Evolutionary conservation across 1,284 basidiomycete species (phyloP), one percentile per base, ranked within the genome.

Genomic region (Pseudomicrostroma phylloplanum): DNA sequence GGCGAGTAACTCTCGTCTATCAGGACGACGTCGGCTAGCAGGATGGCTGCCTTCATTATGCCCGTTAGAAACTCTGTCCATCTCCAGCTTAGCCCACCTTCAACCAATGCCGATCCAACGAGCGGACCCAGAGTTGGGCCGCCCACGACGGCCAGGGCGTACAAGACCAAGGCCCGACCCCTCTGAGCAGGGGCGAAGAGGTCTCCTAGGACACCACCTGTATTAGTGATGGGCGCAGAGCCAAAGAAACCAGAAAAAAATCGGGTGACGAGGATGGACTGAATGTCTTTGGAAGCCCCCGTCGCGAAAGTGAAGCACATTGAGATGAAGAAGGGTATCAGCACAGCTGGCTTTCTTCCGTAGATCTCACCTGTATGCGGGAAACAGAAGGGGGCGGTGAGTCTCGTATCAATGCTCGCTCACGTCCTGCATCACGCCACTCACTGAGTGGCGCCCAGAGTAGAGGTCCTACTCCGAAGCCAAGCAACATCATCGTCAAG

Each of bases 241-340:
- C 61, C 61, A 62, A 62, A 62, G 25, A 62, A 39, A 25, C 61
- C 61, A 26, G 23, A 36, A 40, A 62, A 62, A 40, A 62, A 62
- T 9, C 61, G 58, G 11, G 42, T 21, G 36, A 62, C 30, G 57
- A 62, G n/a, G 12, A 58, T 40, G 6, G 57, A 46, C 23, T 60
- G 58, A 61, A 62, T 60, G 46, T 60, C 43, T 12, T 48, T 48
- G 43, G 17, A n/a, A 21, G 43, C 43, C 6, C 43, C 43, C 17
- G 43, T 48, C 17, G 43, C 15, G 12, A 48, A 48, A 21, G 43
- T 48, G 43, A 48, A 48, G 43, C 15, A n/a, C 43, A 48, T 48
- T 6, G 17, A n/a, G 12, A 48, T 48, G 43, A 48, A 48, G 43
- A 17, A 48, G 21, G 43, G 43, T 21, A 21, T 48, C 21, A 48